Conservation (phyloP, 805 yeast genomes). For the Diddensiella caesifluorescens region DNA sequence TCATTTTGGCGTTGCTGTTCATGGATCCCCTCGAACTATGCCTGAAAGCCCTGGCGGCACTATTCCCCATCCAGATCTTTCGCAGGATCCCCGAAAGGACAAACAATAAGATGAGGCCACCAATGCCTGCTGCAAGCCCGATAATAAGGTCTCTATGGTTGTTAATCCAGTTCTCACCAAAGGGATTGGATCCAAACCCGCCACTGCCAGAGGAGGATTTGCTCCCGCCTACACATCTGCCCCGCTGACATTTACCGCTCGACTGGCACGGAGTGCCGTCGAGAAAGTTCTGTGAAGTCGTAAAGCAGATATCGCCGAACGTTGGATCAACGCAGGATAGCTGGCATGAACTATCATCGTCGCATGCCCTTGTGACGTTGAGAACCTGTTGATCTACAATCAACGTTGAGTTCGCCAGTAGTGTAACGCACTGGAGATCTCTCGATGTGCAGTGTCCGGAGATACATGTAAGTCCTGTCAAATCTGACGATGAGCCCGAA, state of each 20-base stretch:
- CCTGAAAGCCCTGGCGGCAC: no score
- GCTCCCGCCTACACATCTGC: slow-evolving; percentile 30
- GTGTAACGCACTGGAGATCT: slow-evolving; percentile 31
- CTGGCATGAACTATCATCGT: slow-evolving; percentile 25
- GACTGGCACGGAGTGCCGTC: slow-evolving; percentile 34
- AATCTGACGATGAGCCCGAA: slow-evolving; percentile 8
- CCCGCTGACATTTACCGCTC: slow-evolving; percentile 27
- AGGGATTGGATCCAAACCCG: slow-evolving; percentile 16
- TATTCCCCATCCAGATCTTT: no score
- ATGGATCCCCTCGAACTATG: no score
- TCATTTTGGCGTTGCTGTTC: no score
- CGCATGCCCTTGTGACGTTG: slow-evolving; percentile 29
- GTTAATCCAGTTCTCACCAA: slow-evolving; percentile 21
- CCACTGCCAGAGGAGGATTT: slow-evolving; percentile 7
- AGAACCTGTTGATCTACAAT: slow-evolving; percentile 20
- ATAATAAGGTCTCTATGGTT: slow-evolving; percentile 22
- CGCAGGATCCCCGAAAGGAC: slow-evolving; percentile 3
- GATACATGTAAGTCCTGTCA: slow-evolving; percentile 23
- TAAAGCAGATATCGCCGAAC: slow-evolving; percentile 26
- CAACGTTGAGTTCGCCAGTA: slow-evolving; percentile 25
- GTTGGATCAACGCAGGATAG: slow-evolving; percentile 26
- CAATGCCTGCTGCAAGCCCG: slow-evolving; percentile 23
- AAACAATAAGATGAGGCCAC: slow-evolving; percentile 16
- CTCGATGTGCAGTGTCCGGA: slow-evolving; percentile 36
- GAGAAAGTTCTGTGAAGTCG: slow-evolving; percentile 28